Evolutionary conservation across 306 rosid genomes (phyloP), one percentile per base, ranked within the genome.

Genomic region (Alnus rubra): DNA sequence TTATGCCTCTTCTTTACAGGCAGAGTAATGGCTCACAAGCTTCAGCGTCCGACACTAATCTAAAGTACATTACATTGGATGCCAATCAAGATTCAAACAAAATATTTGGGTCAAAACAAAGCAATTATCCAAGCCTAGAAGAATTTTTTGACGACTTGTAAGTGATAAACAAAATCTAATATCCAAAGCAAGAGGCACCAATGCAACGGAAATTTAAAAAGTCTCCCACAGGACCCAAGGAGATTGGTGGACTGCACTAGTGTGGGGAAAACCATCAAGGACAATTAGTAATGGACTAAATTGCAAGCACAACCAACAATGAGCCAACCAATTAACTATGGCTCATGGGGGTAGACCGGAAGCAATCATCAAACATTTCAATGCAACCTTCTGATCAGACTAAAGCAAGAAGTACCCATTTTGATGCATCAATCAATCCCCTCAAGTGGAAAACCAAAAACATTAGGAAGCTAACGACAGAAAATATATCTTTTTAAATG

Each of bases 401-500:
- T 39, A 42, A 9, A 18, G 30, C 42, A 30, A 47, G 37, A 70
- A 2, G 9, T 55, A 7, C 31, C 62, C 31, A 55, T 55, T 55
- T 55, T 7, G 65, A 23, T 59, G 65, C 14, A 4, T 23, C 15
- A 28, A 59, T 59, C 35, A 7, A 70, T 4, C 49, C 59, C 72
- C 58, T 49, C 28, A 71, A 30, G 13, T 49, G 19, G 60, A 47
- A 49, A 65, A 37, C 49, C 51, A 44, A 39, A 42, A 67, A 67
- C 28, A 68, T 9, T 8, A 76, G 28, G 31, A 55, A 67, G 78
- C 81, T 60, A 10, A 74, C 79, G 47, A 35, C 42, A 60, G 50
- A 74, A 31, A 89, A 74, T 75, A 56, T 74, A 76, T 80, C 45
- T 73, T 83, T 76, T 48, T 74, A 87, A 81, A 78, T 78, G 86